Conservation (phyloP, 129 eudicot species). For the Chrysanthemum makinoi region DNA sequence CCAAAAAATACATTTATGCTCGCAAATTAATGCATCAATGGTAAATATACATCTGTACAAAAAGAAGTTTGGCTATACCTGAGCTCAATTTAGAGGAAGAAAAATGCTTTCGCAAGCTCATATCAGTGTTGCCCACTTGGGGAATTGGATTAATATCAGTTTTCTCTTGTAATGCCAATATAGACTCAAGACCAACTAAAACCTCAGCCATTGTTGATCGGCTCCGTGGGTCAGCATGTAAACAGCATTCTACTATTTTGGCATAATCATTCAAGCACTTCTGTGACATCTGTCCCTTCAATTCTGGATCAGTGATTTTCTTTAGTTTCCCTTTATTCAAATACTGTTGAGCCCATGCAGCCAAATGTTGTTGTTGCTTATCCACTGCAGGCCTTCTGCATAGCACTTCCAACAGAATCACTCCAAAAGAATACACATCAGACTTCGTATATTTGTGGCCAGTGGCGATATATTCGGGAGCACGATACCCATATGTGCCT, state of each 20-base stretch:
- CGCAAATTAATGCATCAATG: no score
- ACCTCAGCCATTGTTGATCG: conserved; percentile 8
- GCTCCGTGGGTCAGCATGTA: background rate
- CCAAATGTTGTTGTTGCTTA: background rate
- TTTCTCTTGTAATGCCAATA: background rate
- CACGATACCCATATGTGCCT: conserved; percentile 2
- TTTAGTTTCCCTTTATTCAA: background rate
- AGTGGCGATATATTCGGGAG: conserved; percentile 6
- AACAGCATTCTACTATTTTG: background rate
- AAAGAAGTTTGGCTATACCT: no score
- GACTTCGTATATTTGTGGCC: conserved; percentile 10
- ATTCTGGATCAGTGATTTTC: background rate
- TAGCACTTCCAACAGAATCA: conserved; percentile 10
- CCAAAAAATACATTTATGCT: no score
- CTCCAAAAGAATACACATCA: conserved; percentile 21
- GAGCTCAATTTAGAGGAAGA: no score
- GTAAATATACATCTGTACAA: no score
- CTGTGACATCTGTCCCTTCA: background rate
- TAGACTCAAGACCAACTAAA: background rate
- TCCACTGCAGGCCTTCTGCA: conserved; percentile 14
- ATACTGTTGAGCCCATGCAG: background rate
- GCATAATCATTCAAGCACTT: conserved; percentile 2
- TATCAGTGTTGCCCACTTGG: no score
- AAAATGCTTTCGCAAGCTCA: no score
- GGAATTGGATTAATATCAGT: no score